phyloP scores from a whole-genome alignment of 371 early-diverging fungal species.

The Syncephalastrum contaminatum region DNA sequence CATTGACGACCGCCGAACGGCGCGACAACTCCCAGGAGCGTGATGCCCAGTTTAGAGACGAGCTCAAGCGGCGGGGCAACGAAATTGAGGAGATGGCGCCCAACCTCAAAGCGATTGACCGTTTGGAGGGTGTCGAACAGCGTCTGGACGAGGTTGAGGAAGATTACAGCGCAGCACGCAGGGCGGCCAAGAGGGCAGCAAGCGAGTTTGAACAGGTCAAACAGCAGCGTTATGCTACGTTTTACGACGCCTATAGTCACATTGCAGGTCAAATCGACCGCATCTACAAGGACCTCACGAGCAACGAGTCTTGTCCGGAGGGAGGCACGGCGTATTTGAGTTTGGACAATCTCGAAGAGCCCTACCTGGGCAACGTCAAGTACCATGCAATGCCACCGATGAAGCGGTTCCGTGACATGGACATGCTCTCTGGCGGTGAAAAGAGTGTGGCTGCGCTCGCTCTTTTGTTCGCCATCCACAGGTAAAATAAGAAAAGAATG shows the following conservation, averaged over 20 bases:
- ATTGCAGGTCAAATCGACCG: conserved; percentile 87
- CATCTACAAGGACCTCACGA: conserved; percentile 96
- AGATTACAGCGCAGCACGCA: conserved; percentile 79
- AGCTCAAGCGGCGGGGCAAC: conserved; percentile 57
- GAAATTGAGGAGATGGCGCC: conserved; percentile 91
- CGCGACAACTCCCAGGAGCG: conserved; percentile 51
- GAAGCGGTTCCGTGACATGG: conserved; percentile 99
- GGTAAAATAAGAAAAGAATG: conserved; percentile 28
- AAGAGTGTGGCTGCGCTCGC: conserved; percentile 98
- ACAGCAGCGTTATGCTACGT: conserved; percentile 78
- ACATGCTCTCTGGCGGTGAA: conserved; percentile 99
- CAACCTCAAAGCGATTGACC: conserved; percentile 83
- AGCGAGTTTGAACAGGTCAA: conserved; percentile 81
- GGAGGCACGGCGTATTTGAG: conserved; percentile 97
- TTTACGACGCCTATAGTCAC: conserved; percentile 89
- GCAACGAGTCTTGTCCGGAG: conserved; percentile 71
- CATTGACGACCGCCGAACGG: conserved; percentile 48
- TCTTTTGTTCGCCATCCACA: conserved; percentile 96
- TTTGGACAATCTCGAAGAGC: conserved; percentile 94
- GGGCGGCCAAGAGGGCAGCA: conserved; percentile 76
- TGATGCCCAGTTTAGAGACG: conserved; percentile 71
- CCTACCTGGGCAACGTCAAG: conserved; percentile 91
- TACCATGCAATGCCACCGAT: conserved; percentile 99
- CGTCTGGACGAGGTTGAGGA: conserved; percentile 77
- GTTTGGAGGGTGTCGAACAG: conserved; percentile 79